Evolutionary conservation across 805 yeast genomes (phyloP), one percentile per base, ranked within the genome.

Genomic region (Metschnikowia picachoensis): DNA sequence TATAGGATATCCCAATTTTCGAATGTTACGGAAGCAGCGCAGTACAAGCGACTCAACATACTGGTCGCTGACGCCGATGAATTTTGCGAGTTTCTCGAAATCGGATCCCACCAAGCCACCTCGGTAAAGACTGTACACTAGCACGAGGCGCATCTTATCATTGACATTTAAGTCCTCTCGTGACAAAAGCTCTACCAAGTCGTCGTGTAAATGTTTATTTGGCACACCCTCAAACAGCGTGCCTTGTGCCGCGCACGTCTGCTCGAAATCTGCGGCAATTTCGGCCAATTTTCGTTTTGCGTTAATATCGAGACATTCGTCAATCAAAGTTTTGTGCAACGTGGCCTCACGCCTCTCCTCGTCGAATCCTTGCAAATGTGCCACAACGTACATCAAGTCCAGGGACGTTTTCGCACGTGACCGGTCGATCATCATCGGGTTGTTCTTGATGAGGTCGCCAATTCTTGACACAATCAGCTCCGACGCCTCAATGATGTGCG

Each of bases 41-140:
- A 65, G 85, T 68, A 68, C 84, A 50, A 91, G 75, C 14, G 85
- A 69, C 20, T 74, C 72, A 52, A 85, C 61, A 40, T 78, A 76
- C 17, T 72, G 60, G 46, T 72, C 71, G 43, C 62, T 58, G 20
- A 72, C 73, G 2, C 75, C 76, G 39, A 72, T 68, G 51, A 72
- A 94, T 41, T 76, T 68, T 35, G 83, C 74, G 33, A 94, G 66
- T 60, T 91, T 89, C 40, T 70, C 64, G 51, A 85, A 79, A 67
- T 94, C 99, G 8, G 74, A 60, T 56, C 81, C 85, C 5, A 86
- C 74, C 13, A 94, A 67, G 0, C 97, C 96, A 3, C 91, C 92
- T 53, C 98, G 76, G 61, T 82, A 85, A 28, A 90, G 62, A 0
- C 88, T 84, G 63, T 94, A 94, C 2, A 86, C 66, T 16, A 87